Conservation (phyloP, 1,284 basidiomycete species). For the Fomitopsis schrenkii region DNA sequence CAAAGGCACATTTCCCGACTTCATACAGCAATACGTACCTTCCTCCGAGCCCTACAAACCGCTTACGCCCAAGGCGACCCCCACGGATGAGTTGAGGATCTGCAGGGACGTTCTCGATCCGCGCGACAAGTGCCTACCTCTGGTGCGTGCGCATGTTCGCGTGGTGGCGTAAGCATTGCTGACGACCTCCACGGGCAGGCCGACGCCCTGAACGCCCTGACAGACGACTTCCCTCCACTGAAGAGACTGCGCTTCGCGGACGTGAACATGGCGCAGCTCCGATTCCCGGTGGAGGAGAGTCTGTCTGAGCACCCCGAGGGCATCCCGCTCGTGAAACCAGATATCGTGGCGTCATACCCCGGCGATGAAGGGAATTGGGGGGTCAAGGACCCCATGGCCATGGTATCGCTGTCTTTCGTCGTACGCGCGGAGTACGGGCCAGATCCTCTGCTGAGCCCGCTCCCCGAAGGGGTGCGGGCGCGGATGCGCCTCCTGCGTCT, state of each 20-base stretch:
- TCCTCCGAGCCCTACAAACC: no score
- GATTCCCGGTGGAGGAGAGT: background rate
- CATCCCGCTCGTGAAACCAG: background rate
- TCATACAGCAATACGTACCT: background rate
- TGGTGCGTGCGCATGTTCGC: background rate
- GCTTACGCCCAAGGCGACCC: background rate
- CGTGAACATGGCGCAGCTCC: background rate
- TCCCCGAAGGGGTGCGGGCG: background rate
- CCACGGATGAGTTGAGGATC: background rate
- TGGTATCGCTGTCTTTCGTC: background rate
- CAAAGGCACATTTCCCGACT: background rate
- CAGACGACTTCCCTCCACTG: background rate
- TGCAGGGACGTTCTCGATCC: background rate
- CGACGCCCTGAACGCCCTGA: background rate
- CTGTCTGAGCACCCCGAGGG: background rate
- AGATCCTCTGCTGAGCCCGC: background rate
- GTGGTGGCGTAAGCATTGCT: background rate
- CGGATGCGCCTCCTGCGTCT: background rate
- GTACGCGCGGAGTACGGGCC: background rate
- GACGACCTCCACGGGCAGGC: background rate
- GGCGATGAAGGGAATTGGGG: background rate
- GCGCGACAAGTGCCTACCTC: background rate
- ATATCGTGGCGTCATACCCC: background rate
- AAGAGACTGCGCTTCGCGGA: background rate
- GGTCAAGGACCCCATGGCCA: background rate